Percentiles rank a stretch among this genome's conserved stretches.
phyloP scores from a whole-genome alignment of 1,139 yeast genomes.

The Pichia kudriavzevii region DNA sequence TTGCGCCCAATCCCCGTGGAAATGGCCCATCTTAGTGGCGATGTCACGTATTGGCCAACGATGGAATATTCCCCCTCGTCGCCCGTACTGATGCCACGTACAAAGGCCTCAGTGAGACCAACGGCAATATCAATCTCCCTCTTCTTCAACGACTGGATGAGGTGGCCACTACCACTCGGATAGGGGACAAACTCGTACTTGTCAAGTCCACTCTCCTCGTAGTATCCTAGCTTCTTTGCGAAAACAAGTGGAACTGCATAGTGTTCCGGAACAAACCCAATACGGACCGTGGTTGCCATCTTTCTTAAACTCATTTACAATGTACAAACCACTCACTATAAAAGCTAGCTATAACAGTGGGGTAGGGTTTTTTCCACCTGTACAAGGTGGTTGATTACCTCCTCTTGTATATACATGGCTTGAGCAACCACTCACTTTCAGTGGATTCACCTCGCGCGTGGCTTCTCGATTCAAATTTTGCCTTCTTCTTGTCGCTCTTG shows the following conservation, averaged over 20 bases:
- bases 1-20: slow-evolving; percentile 62
- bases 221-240: slow-evolving; percentile 57
- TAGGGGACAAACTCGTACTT: slow-evolving; percentile 59
- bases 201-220: slow-evolving; percentile 36
- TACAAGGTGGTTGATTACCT: slow-evolving; percentile 36
- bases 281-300: slow-evolving; percentile 35
- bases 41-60: slow-evolving; percentile 74
- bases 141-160: slow-evolving; percentile 63
- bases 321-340: too few species aligned
- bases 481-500: too few species aligned
- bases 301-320: too few species aligned
- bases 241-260: slow-evolving; percentile 80
- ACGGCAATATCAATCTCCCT: slow-evolving; percentile 69
- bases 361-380: neutral
- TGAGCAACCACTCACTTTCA: slow-evolving; percentile 82
- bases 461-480: too few species aligned
- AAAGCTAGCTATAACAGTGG: neutral
- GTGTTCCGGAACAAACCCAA: slow-evolving; percentile 89
- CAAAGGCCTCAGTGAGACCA: slow-evolving; percentile 87
- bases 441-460: too few species aligned
- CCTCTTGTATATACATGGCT: slow-evolving; percentile 93
- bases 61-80: slow-evolving; percentile 51
- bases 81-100: slow-evolving; percentile 65
- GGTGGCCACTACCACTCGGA: slow-evolving; percentile 84
- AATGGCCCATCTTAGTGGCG: slow-evolving; percentile 84